Evolutionary conservation across 306 rosid species (phyloP), one percentile per base, ranked within the genome.

Genomic region (Quercus variabilis): DNA sequence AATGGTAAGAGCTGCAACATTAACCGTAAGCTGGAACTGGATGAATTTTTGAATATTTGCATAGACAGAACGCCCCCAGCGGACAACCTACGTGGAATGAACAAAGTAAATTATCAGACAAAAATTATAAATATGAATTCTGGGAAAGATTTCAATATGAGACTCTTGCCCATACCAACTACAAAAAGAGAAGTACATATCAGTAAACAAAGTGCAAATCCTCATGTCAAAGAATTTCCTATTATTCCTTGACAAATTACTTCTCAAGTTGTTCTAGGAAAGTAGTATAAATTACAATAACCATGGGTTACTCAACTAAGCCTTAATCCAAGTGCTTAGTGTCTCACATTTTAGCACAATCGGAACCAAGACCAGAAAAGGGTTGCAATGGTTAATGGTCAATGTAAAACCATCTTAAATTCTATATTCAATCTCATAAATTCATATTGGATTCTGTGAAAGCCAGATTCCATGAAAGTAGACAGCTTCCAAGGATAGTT

Each of bases 1-100:
- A 62, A 95, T 95, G 64, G 90, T 89, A 78, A 95, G 98, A 83
- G 99, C 99, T 73, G 98, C 99, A 72, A 91, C 99, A 76, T 95
- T 95, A 62, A 95, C 99, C 5, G 99, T 95, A 54, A 95, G 98
- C 85, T 92, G 99, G 85, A 95, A 95, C 84, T 95, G 99, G 82
- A 95, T 95, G 83, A 95, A 95, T 80, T 95, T 95, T 87, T 95
- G 99, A 85, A 95, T 92, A 80, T 95, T 95, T 77, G 99, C 98
- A 86, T 92, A 95, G 19, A 95, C 99, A 84, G 99, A 95, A 65
- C 99, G 97, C 71, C 99, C 99, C 99, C 99, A 95, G 55, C 98
- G 95, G 74, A 95, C 99, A 88, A 95, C 99, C 99, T 95, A 83
- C 62, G 76, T 38, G 64, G 54, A 78, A 58, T 71, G 71, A 73